Conservation (phyloP, 257 asterid species). For the Thymus mandschuricus region DNA sequence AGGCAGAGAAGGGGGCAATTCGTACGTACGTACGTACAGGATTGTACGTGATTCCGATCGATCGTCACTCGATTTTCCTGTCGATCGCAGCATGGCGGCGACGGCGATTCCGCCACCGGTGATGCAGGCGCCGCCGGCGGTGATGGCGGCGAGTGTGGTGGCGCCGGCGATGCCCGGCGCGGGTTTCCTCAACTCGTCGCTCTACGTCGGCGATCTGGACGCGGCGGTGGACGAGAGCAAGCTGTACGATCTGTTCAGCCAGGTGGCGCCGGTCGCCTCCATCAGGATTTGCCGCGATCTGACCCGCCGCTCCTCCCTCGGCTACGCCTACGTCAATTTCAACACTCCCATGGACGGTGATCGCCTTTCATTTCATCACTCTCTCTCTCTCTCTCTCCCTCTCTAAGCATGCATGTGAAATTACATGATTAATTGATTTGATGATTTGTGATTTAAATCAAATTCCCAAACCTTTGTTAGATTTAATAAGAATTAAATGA, state of each 20-base stretch:
- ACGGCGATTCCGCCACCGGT: constrained; percentile 44
- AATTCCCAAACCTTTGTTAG: too few relatives aligned
- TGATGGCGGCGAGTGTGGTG: constrained; percentile 26
- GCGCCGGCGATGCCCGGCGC: constrained; percentile 30
- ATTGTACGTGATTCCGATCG: neutral
- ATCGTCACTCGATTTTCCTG: neutral
- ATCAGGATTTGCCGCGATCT: constrained; percentile 81
- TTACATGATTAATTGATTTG: neutral
- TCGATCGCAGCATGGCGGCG: constrained; percentile 46
- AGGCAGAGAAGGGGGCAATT: neutral
- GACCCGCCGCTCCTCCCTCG: constrained; percentile 53
- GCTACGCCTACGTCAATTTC: constrained; percentile 81
- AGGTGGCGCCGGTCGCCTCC: constrained; percentile 69
- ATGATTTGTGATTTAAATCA: too few relatives aligned
- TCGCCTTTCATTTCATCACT: neutral
- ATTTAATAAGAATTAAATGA: too few relatives aligned
- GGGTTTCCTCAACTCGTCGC: constrained; percentile 43
- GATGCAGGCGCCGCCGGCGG: constrained; percentile 36
- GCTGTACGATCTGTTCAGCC: constrained; percentile 67
- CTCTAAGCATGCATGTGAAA: neutral
- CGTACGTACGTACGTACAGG: constrained; percentile 7
- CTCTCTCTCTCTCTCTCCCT: neutral
- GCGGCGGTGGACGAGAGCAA: constrained; percentile 60
- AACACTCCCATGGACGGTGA: constrained; percentile 63
- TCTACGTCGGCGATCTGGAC: constrained; percentile 87